Evolutionary conservation across 1,139 yeast genomes (phyloP).

Genomic region (Sugiyamaella paludigena): DNA sequence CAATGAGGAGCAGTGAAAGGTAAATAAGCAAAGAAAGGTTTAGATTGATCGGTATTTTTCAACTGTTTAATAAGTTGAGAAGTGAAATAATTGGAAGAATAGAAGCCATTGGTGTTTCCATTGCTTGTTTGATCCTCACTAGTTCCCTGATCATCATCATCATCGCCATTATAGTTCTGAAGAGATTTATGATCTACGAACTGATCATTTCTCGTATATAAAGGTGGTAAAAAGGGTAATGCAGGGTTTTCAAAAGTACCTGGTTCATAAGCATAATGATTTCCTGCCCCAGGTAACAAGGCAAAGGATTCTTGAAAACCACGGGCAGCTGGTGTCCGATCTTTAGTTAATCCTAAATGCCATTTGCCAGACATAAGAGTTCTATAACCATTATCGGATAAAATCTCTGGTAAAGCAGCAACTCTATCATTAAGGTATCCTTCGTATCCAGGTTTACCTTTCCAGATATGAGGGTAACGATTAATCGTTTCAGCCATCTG

Average conservation of each 20-base stretch:
- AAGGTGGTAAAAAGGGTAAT: conserved; percentile 25
- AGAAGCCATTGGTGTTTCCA: conserved; percentile 39
- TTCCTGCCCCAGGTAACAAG: conserved; percentile 57
- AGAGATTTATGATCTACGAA: conserved; percentile 28
- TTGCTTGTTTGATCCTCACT: too few relatives aligned
- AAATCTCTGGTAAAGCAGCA: conserved; percentile 53
- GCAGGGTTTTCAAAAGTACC: conserved; percentile 32
- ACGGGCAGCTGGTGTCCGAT: conserved; percentile 50
- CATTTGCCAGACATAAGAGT: conserved; percentile 57
- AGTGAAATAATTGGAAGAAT: conserved; percentile 48
- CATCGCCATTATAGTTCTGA: conserved; percentile 3
- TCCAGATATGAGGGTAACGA: conserved; percentile 41
- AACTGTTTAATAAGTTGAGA: conserved; percentile 44
- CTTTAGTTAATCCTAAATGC: conserved; percentile 54
- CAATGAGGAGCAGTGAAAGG: conserved; percentile 62
- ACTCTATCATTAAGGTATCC: conserved; percentile 54
- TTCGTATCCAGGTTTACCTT: conserved; percentile 54
- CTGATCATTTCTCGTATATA: conserved; percentile 42
- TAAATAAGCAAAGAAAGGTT: conserved; percentile 52
- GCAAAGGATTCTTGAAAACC: conserved; percentile 55
- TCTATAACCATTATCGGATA: conserved; percentile 50
- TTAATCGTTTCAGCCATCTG: conserved; percentile 54
- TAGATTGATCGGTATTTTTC: conserved; percentile 29
- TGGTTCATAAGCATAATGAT: conserved; percentile 52
- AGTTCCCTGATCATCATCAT: too few relatives aligned